phyloP scores from a whole-genome alignment of 2,329 filamentous ascomycete species.

The Scedosporium aurantiacum region DNA sequence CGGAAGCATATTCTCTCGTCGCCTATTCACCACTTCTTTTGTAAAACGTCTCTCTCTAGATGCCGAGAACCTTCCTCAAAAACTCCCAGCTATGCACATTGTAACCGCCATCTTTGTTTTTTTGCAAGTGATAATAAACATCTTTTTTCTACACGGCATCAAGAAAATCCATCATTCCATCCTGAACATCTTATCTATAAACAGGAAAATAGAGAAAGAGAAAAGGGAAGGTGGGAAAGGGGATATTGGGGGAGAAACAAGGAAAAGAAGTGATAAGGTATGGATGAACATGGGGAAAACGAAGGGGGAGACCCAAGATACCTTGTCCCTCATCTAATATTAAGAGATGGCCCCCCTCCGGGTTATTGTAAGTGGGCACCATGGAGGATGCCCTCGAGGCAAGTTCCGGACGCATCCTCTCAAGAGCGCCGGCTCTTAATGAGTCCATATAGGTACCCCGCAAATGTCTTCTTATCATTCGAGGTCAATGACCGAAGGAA shows the following conservation, averaged over 20 bases:
- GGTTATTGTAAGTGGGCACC: background rate
- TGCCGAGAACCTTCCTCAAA: background rate
- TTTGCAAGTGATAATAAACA: background rate
- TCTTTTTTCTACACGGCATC: background rate
- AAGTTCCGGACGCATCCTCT: background rate
- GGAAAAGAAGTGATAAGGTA: background rate
- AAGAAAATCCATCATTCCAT: background rate
- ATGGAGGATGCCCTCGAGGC: background rate
- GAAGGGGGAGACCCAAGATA: background rate
- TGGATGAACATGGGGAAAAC: background rate
- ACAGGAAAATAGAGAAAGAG: background rate
- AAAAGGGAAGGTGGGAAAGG: background rate
- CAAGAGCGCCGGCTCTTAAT: constrained; percentile 33
- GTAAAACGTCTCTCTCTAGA: background rate
- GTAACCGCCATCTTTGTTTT: background rate
- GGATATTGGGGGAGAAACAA: background rate
- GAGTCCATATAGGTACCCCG: constrained; percentile 51
- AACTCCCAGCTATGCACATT: background rate
- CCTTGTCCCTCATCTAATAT: background rate
- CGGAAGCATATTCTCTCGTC: background rate
- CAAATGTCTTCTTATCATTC: constrained; percentile 49
- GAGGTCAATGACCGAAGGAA: constrained; percentile 48
- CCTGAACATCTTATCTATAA: background rate
- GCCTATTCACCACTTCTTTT: background rate
- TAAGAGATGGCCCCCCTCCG: background rate